These are phyloP conservation scores for Lactifluus volemus DNA, from an alignment of 768 basidiomycete genomes.

Conservation along the genomic window DNA sequence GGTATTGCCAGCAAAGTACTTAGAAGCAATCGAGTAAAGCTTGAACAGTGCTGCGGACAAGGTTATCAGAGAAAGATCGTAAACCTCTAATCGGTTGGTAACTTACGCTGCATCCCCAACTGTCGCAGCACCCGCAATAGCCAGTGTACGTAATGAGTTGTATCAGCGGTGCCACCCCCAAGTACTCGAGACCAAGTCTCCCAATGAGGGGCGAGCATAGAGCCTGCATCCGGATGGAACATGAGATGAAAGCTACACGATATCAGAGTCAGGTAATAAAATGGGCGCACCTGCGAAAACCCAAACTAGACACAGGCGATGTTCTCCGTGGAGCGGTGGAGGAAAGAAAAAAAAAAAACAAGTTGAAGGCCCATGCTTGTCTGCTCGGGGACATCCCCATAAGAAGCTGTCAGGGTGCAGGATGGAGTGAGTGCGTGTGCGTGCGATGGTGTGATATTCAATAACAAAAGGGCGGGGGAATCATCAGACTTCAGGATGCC, in stretches of 20 bases:
- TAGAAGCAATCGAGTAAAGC: slow-evolving; percentile 67
- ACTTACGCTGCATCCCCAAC: slow-evolving; percentile 36
- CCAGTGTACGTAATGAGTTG: slow-evolving; percentile 66
- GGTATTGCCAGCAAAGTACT: slow-evolving; percentile 64
- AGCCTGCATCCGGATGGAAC: slow-evolving; percentile 28
- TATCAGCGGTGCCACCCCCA: slow-evolving; percentile 56
- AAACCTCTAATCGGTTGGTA: background rate
- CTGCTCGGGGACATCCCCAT: too few relatives aligned
- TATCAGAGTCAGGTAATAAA: background rate
- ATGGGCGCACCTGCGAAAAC: slow-evolving; percentile 42
- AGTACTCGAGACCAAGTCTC: slow-evolving; percentile 70
- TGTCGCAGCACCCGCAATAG: slow-evolving; percentile 47
- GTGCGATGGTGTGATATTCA: too few relatives aligned
- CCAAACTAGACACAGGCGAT: too few relatives aligned
- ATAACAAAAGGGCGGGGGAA: too few relatives aligned
- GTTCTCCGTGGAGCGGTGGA: too few relatives aligned
- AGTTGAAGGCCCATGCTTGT: too few relatives aligned
- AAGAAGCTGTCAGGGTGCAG: too few relatives aligned
- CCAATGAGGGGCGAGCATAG: slow-evolving; percentile 71
- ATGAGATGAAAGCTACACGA: background rate
- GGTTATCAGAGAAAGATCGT: slow-evolving; percentile 20
- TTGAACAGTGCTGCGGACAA: slow-evolving; percentile 50
- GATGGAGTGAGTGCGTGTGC: too few relatives aligned
- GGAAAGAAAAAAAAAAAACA: too few relatives aligned
- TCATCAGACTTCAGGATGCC: too few relatives aligned